Base-by-base conservation (phyloP, 202 grass and related monocot genomes). In the Cymbopogon flexuosus region DNA sequence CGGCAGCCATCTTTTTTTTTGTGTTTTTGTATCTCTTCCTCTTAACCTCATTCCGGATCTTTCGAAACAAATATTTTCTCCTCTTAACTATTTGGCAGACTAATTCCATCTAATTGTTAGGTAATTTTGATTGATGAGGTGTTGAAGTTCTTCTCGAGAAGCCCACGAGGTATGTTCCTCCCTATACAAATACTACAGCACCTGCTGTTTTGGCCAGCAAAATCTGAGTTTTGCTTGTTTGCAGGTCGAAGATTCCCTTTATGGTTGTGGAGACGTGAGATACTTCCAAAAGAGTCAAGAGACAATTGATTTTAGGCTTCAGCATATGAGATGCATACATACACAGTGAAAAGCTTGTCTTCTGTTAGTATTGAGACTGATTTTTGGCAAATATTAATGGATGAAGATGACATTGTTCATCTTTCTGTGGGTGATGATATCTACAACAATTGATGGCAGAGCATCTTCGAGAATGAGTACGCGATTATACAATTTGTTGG, bases 41-140 rank as follows among this genome's bases (percentile, higher is more conserved):
- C 76, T 29, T 62, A 42, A 24, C 42, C 10, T 58, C n/a, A 58
- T 58, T 22, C 52, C 0, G 0, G 54, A 22, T 58, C 19, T 58
- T 22, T 4, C n/a, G 22, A 58, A 52, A 52, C 49, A 52, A 52
- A 52, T 42, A 82, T 11, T 8, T 80, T 89, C 52, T 81, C 49
- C 22, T 78, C 68, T 33, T 62, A 42, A 23, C 22, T 83, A 24
- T 39, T 68, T 68, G 33, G 60, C 43, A 47, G 49, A 73, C 37
- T 68, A 68, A 66, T 61, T 68, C 70, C 11, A 1, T 43, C 11
- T 56, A 24, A 73, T 49, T 83, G 35, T 66, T 79, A 99, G 96
- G 96, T 99, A 74, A 93, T 99, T 73, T 80, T 99, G 54, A 99
- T 99, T 62, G 96, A 99, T 62, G 96, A 99, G 70, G 80, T 99